Conservation (phyloP, 1,139 yeast genomes). For the Sugiyamaella novakii region DNA sequence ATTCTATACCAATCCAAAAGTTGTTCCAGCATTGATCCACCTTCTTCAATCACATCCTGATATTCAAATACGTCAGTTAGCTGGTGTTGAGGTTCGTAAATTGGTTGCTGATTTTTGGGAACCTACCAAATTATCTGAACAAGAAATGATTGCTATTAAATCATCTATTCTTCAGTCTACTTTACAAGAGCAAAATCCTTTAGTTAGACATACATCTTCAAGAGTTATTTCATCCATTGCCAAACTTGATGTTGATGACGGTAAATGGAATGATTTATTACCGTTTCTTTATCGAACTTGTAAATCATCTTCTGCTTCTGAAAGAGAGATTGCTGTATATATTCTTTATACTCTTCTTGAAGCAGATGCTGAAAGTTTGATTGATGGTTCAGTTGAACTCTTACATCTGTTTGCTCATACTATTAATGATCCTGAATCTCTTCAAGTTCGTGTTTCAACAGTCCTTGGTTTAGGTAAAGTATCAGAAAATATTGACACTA, state of each 20-base stretch:
- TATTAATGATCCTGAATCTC: conserved; percentile 62
- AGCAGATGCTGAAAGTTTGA: conserved; percentile 61
- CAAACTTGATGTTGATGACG: conserved; percentile 64
- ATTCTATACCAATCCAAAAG: conserved; percentile 68
- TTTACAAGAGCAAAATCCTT: conserved; percentile 62
- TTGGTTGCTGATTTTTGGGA: conserved; percentile 72
- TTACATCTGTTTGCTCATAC: conserved; percentile 67
- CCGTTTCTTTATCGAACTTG: conserved; percentile 72
- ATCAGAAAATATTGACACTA: conserved; percentile 64
- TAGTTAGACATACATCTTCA: conserved; percentile 85
- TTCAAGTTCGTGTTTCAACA: conserved; percentile 79
- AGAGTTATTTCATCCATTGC: conserved; percentile 89
- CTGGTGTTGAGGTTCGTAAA: conserved; percentile 95
- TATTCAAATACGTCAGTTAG: conserved; percentile 70
- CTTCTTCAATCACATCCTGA: conserved; percentile 69
- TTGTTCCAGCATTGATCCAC: conserved; percentile 82
- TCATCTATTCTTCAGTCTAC: conserved; percentile 68
- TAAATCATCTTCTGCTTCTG: conserved; percentile 55
- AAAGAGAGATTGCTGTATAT: conserved; percentile 84
- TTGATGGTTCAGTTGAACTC: conserved; percentile 65
- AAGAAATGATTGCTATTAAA: conserved; percentile 53
- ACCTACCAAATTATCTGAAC: conserved; percentile 24
- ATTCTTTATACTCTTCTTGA: conserved; percentile 78
- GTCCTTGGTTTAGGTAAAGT: conserved; percentile 80
- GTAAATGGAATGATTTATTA: conserved; percentile 77